Conservation (phyloP, 116 monocot species). For the Trichopus zeylanicus region DNA sequence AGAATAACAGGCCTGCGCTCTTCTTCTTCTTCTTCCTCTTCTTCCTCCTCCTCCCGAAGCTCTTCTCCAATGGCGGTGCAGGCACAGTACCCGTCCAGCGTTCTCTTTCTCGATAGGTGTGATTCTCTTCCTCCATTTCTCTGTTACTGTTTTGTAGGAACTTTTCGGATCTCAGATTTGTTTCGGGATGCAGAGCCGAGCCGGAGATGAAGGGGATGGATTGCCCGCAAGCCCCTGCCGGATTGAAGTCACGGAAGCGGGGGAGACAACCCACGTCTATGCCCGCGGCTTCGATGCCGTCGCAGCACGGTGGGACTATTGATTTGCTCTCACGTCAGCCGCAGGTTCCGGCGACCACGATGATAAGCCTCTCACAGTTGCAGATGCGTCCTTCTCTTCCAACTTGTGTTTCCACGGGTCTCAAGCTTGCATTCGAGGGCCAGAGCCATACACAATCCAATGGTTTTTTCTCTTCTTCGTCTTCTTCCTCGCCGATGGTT, state of each 20-base stretch:
- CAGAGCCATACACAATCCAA: conserved; percentile 8
- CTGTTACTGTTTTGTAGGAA: background rate
- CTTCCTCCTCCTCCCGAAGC: background rate
- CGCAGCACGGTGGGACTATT: background rate
- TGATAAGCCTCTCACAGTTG: no score
- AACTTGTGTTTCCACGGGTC: conserved; percentile 34
- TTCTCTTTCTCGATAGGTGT: conserved; percentile 23
- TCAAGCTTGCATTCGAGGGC: conserved; percentile 27
- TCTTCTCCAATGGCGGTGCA: conserved; percentile 37
- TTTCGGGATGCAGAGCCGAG: conserved; percentile 16
- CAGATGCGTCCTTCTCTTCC: no score
- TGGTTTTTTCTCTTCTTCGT: conserved; percentile 3
- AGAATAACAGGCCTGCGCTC: no score
- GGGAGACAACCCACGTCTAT: conserved; percentile 16
- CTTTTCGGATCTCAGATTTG: background rate
- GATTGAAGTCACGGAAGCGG: conserved; percentile 24
- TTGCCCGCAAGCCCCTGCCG: background rate
- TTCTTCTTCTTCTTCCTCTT: no score
- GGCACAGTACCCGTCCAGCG: conserved; percentile 34
- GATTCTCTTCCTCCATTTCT: no score
- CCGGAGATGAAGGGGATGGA: conserved; percentile 20
- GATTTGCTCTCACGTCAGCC: background rate
- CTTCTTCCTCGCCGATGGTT: conserved; percentile 3
- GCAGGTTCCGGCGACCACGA: background rate
- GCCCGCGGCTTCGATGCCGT: background rate